phyloP scores from a whole-genome alignment of 352 stramenopile species.

The Phytophthora megakarya region DNA sequence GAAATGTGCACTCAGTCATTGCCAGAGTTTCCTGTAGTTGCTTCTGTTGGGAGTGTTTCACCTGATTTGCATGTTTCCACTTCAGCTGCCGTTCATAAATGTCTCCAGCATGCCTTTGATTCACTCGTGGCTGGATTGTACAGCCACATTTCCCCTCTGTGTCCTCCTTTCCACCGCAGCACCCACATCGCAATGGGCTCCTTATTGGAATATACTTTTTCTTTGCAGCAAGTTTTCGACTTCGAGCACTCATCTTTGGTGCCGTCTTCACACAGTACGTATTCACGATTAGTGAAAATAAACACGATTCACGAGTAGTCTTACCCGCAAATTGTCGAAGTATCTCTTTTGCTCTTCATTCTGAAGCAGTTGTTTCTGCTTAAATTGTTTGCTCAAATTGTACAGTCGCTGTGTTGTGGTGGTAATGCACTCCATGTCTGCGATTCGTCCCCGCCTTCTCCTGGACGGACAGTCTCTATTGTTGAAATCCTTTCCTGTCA shows the following conservation, averaged over 20 bases:
- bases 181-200: conserved; percentile 29
- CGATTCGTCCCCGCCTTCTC: conserved; percentile 13
- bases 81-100: conserved; percentile 68
- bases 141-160: conserved; percentile 30
- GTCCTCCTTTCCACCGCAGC: conserved; percentile 35
- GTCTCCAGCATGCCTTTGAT: conserved; percentile 31
- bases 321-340: conserved; percentile 46
- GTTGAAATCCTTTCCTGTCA: neutral
- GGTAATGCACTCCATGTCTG: neutral
- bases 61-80: conserved; percentile 63
- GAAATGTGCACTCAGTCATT: conserved; percentile 55
- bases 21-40: conserved; percentile 41
- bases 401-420: conserved; percentile 42
- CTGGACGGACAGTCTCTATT: neutral
- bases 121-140: conserved; percentile 21
- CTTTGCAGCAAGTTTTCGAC: conserved; percentile 47
- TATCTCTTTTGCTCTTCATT: conserved; percentile 38
- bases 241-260: conserved; percentile 58
- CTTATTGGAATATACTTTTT: conserved; percentile 8
- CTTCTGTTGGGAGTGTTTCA: conserved; percentile 36
- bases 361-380: conserved; percentile 45
- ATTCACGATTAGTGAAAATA: neutral
- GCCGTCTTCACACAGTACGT: conserved; percentile 27
- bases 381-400: conserved; percentile 44
- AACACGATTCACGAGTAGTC: neutral